These are phyloP conservation scores for Globisporangium apiculatum DNA, from an alignment of 352 stramenopile genomes.

Conservation along the genomic window DNA sequence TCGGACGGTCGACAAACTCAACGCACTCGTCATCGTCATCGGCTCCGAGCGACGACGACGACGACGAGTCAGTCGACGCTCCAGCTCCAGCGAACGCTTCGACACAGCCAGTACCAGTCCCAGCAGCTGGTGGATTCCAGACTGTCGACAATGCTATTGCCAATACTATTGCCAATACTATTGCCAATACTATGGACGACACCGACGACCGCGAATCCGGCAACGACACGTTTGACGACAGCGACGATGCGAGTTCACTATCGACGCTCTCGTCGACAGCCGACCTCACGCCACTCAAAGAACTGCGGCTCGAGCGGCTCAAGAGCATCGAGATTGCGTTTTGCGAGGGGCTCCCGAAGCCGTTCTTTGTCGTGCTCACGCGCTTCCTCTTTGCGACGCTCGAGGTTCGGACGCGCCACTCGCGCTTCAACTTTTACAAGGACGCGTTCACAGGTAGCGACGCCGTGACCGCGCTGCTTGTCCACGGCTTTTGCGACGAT, in stretches of 20 bases:
- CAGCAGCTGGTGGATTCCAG: constrained; percentile 6
- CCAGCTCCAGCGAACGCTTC: background rate
- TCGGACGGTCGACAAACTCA: constrained; percentile 35
- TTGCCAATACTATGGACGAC: constrained; percentile 6
- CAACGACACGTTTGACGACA: constrained; percentile 20
- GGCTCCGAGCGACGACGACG: constrained; percentile 24
- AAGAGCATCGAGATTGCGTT: constrained; percentile 74
- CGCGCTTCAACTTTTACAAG: constrained; percentile 85
- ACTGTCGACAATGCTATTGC: constrained; percentile 13
- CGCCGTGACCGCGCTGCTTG: constrained; percentile 63
- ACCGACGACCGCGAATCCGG: constrained; percentile 23
- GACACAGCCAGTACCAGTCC: constrained; percentile 3
- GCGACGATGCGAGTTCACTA: constrained; percentile 14
- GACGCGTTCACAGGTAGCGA: constrained; percentile 77
- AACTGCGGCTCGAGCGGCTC: constrained; percentile 59
- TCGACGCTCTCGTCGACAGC: constrained; percentile 21
- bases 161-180: constrained; percentile 8
- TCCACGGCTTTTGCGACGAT: constrained; percentile 75
- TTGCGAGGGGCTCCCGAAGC: constrained; percentile 66
- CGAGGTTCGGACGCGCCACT: constrained; percentile 79
- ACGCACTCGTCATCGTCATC: constrained; percentile 30
- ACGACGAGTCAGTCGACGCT: constrained; percentile 21
- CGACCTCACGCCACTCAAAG: constrained; percentile 54
- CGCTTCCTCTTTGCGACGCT: constrained; percentile 70
- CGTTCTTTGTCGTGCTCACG: constrained; percentile 70